These are phyloP conservation scores for Aphanomyces cochlioides DNA, from an alignment of 352 stramenopile species.

Conservation along the genomic window DNA sequence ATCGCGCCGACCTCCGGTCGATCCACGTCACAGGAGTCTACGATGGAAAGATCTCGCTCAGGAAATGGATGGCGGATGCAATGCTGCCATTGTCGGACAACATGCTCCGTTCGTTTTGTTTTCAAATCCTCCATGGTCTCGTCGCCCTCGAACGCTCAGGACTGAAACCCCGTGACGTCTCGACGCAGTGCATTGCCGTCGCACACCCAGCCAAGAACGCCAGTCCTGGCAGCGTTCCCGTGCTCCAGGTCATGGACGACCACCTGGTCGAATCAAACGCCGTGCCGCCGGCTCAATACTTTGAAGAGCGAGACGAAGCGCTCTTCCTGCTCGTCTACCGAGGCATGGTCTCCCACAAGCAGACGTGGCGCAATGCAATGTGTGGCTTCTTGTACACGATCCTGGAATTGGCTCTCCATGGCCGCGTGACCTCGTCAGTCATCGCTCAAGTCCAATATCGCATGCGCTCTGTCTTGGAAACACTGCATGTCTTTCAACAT, in stretches of 20 bases:
- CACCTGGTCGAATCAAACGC: constrained; percentile 14
- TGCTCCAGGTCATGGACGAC: constrained; percentile 28
- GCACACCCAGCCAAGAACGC: neutral
- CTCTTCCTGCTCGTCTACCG: constrained; percentile 37
- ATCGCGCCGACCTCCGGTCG: constrained; percentile 33
- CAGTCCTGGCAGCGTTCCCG: constrained; percentile 26
- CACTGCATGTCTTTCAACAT: neutral
- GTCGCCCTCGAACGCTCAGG: constrained; percentile 48
- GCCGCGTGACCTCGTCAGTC: neutral
- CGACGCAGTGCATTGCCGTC: constrained; percentile 53
- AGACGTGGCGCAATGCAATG: constrained; percentile 34
- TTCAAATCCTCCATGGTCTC: constrained; percentile 59
- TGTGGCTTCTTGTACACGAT: neutral
- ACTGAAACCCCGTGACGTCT: constrained; percentile 51
- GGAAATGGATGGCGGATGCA: neutral
- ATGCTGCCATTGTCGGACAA: neutral
- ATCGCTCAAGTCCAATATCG: neutral
- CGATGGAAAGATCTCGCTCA: neutral
- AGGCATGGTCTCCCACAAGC: neutral
- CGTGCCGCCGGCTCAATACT: constrained; percentile 24
- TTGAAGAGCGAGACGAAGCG: constrained; percentile 10
- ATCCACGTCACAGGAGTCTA: neutral
- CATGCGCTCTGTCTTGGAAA: neutral
- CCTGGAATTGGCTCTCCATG: neutral
- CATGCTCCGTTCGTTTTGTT: constrained; percentile 50